phyloP scores from a whole-genome alignment of 2,329 filamentous ascomycete genomes.

The Cladophialophora carrionii region DNA sequence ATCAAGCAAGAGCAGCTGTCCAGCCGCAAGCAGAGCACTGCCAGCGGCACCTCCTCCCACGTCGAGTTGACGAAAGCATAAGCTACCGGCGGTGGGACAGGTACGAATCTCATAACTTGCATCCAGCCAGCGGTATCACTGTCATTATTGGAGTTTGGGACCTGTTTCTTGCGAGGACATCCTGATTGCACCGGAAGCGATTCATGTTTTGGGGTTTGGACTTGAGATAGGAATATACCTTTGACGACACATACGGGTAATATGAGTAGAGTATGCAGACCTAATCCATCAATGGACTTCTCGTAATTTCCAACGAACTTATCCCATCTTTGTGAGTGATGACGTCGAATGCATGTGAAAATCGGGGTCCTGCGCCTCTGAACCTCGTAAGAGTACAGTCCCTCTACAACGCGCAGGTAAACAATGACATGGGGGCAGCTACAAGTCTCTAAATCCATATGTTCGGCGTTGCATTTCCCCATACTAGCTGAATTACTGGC shows the following conservation, averaged over 20 bases:
- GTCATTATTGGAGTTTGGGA: neutral
- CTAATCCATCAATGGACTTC: neutral
- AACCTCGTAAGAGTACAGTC: too few species aligned
- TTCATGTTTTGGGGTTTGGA: neutral
- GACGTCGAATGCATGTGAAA: conserved; percentile 31
- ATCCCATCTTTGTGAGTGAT: conserved; percentile 11
- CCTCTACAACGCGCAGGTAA: neutral
- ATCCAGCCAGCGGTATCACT: neutral
- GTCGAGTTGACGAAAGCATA: conserved; percentile 22
- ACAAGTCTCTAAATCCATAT: neutral
- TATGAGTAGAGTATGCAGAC: neutral
- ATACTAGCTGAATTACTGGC: too few species aligned
- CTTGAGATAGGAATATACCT: neutral
- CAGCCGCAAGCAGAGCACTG: conserved; percentile 18
- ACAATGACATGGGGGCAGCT: neutral
- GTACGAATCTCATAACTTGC: conserved; percentile 22
- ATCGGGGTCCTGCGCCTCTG: neutral
- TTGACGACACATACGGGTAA: neutral
- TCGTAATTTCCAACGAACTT: neutral
- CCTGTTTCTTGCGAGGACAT: neutral
- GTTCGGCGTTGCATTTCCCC: neutral
- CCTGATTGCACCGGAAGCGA: neutral
- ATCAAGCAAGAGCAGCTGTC: conserved; percentile 31
- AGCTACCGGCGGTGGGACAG: neutral
- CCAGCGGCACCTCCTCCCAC: conserved; percentile 4